phyloP scores from a whole-genome alignment of 768 basidiomycete species.

The Suillus plorans region DNA sequence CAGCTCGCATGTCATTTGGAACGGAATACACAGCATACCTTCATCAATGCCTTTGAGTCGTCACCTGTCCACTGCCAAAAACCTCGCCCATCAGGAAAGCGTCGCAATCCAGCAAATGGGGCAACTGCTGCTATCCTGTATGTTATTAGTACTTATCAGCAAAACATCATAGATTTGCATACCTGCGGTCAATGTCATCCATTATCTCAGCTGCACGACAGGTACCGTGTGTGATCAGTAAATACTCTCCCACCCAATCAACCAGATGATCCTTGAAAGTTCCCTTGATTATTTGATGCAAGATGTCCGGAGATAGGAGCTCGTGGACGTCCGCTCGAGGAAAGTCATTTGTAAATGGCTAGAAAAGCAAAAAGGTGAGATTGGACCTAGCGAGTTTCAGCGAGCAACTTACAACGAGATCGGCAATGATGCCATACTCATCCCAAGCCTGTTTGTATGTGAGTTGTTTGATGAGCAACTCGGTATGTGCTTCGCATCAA shows the following conservation, averaged over 20 bases:
- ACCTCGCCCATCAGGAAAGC: constrained; percentile 16
- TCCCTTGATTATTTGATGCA: constrained; percentile 51
- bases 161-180: neutral
- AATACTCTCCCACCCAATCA: constrained; percentile 25
- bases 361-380: too few relatives aligned
- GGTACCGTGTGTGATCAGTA: too few relatives aligned
- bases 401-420: constrained; percentile 11
- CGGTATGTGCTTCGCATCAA: constrained; percentile 15
- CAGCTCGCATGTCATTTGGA: neutral
- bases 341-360: too few relatives aligned
- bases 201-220: too few relatives aligned
- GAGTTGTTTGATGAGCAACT: constrained; percentile 19
- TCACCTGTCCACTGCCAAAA: constrained; percentile 23
- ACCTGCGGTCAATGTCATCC: constrained; percentile 6
- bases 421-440: constrained; percentile 32
- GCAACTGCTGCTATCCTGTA: constrained; percentile 29
- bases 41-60: constrained; percentile 25
- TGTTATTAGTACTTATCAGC: neutral
- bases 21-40: constrained; percentile 10
- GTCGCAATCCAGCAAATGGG: constrained; percentile 19
- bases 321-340: too few relatives aligned
- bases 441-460: constrained; percentile 34
- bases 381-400: too few relatives aligned
- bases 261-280: constrained; percentile 44
- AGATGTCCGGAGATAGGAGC: constrained; percentile 1